These are phyloP conservation scores for Chrysanthemum makinoi DNA, from an alignment of 129 eudicot genomes.

Conservation along the genomic window DNA sequence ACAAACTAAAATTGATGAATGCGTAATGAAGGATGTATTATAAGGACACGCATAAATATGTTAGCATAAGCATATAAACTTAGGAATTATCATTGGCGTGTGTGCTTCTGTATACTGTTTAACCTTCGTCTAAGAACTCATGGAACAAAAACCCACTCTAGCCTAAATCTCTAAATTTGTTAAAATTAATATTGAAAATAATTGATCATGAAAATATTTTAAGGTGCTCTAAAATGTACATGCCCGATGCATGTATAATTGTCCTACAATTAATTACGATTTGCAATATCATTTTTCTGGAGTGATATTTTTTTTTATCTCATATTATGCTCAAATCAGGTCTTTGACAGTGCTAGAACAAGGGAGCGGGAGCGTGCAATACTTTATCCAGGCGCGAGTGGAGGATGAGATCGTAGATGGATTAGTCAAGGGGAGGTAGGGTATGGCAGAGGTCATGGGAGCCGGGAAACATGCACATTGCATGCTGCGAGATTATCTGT, in stretches of 20 bases:
- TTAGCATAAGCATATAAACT: no score
- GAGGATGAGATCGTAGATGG: constrained; percentile 96
- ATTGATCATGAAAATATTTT: constrained; percentile 40
- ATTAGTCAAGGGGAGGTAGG: constrained; percentile 88
- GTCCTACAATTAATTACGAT: background rate
- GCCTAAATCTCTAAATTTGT: no score
- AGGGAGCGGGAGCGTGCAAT: constrained; percentile 91
- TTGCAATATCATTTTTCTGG: background rate
- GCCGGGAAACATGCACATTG: constrained; percentile 90
- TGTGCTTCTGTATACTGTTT: no score
- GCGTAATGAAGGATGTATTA: no score
- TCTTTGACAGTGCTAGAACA: constrained; percentile 88
- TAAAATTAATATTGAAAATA: no score
- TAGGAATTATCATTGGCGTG: no score
- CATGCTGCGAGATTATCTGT: constrained; percentile 96
- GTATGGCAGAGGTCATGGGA: constrained; percentile 93
- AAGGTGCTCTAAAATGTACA: constrained; percentile 84
- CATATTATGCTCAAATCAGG: constrained; percentile 47
- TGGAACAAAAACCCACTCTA: no score
- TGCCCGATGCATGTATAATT: background rate
- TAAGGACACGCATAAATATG: no score
- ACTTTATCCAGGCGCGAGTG: constrained; percentile 98
- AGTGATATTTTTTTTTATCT: constrained; percentile 21
- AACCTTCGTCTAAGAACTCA: no score
- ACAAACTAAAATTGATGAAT: no score